Evolutionary conservation across 768 basidiomycete species (phyloP), one percentile per base, ranked within the genome.

Genomic region (Suillus spraguei): DNA sequence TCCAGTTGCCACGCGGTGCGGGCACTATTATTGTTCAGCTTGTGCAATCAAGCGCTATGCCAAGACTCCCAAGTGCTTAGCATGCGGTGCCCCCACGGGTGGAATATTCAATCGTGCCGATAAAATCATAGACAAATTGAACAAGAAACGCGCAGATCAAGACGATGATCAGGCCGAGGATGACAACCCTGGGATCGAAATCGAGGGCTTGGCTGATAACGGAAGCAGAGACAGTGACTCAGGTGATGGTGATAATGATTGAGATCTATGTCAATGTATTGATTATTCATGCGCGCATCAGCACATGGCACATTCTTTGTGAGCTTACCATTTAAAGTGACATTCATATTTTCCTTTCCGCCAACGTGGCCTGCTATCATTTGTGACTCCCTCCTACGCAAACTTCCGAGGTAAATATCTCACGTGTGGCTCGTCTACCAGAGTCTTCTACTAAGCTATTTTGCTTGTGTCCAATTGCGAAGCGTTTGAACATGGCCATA

Each of bases 31-130:
- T 75, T 97, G 95, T 76, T 92, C 92, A 56, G 84, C 90, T 49
- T 99, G 97, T 74, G 97, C 97, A 33, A 95, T 99, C 78, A 94
- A 94, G 75, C 86, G 97, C 59, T 99, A 90, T 70, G 87, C 89
- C 44, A 97, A 90, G 81, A 98, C 94, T 52, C 94, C 94, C 2
- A 98, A 95, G 77, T 99, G 97, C 69, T 83, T 94, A 60, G 97
- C 96, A 11, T 99, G 97, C 72, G 92, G 95, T 56, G 86, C 93
- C 14, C 86, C 95, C 0, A 99, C 97, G 0, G 92, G 89, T 17
- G 97, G 97, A 2, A 96, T 99, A 67, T 99, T 99, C 82, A 99
- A 99, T 76, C 85, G 92, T 59, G 96, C 91, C 53, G 95, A 92
- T 68, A 97, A 97, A 79, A 85, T 99, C 60, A 85, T 99, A 49